phyloP scores from a whole-genome alignment of 108 stramenopile genomes.

The Schizochytrium sp. region DNA sequence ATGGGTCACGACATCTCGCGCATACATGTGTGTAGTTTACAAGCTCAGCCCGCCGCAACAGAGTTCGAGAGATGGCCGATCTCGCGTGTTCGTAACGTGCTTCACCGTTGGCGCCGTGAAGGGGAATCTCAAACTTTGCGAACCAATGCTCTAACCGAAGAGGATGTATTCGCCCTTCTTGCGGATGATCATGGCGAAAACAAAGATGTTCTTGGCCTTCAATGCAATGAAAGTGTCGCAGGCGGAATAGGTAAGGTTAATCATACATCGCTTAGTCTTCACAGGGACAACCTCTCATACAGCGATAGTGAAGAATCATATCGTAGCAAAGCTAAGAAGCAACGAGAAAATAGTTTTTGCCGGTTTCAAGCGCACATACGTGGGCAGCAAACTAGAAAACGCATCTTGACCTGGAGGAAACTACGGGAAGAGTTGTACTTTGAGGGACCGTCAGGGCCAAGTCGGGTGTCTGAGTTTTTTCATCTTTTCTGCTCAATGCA shows the following conservation, averaged over 20 bases:
- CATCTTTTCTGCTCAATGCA: no score
- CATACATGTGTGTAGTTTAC: conserved; percentile 6
- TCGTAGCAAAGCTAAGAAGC: background rate
- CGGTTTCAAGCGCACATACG: background rate
- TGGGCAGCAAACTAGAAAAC: background rate
- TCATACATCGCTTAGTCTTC: no score
- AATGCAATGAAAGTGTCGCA: background rate
- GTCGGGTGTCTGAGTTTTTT: background rate
- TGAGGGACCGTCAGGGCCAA: conserved; percentile 36
- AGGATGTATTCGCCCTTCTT: background rate
- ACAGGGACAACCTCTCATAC: no score
- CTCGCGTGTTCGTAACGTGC: background rate
- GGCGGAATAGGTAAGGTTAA: background rate
- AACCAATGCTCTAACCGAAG: background rate
- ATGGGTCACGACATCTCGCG: conserved; percentile 26
- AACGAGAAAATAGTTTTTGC: background rate
- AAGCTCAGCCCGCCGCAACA: background rate
- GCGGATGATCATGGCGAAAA: background rate
- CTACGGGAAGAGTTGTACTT: conserved; percentile 19
- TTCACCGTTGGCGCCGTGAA: conserved; percentile 7
- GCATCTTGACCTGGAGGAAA: background rate
- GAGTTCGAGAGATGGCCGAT: conserved; percentile 41
- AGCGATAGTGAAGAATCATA: no score
- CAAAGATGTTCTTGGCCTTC: no score
- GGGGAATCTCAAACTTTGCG: background rate